These are phyloP conservation scores for Rhodotorula taiwanensis DNA, from an alignment of 768 basidiomycete species.

Conservation along the genomic window DNA sequence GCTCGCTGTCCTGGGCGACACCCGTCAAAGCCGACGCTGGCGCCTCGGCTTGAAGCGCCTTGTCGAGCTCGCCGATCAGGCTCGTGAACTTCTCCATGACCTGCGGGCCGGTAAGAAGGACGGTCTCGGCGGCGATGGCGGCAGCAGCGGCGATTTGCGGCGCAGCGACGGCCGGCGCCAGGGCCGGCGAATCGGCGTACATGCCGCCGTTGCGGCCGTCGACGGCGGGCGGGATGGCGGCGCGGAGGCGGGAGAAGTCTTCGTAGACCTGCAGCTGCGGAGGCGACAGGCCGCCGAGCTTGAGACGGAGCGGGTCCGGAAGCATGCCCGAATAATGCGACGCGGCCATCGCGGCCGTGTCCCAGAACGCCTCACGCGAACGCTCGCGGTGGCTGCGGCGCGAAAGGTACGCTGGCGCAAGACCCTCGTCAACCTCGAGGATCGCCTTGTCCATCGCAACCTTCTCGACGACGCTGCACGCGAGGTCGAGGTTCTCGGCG, in stretches of 20 bases:
- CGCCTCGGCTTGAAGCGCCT: slow-evolving; percentile 61
- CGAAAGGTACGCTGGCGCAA: slow-evolving; percentile 70
- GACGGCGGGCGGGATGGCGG: slow-evolving; percentile 10
- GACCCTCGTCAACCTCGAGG: slow-evolving; percentile 84
- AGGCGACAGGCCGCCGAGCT: slow-evolving; percentile 68
- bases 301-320: slow-evolving; percentile 83
- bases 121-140: slow-evolving; percentile 23
- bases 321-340: slow-evolving; percentile 64
- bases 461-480: slow-evolving; percentile 89
- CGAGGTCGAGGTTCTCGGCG: slow-evolving; percentile 84
- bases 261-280: slow-evolving; percentile 87
- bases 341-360: slow-evolving; percentile 60
- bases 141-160: slow-evolving; percentile 6
- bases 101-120: slow-evolving; percentile 60
- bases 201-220: slow-evolving; percentile 27
- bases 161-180: slow-evolving; percentile 14
- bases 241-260: slow-evolving; percentile 63
- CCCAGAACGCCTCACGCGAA: slow-evolving; percentile 78
- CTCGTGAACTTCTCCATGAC: slow-evolving; percentile 77
- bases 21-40: slow-evolving; percentile 62
- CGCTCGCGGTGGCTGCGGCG: slow-evolving; percentile 75
- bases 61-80: slow-evolving; percentile 64
- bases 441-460: slow-evolving; percentile 95
- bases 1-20: slow-evolving; percentile 74
- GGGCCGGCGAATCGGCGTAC: slow-evolving; percentile 33